Evolutionary conservation across 176 grass and related monocot species (phyloP), one percentile per base, ranked within the genome.

Genomic region (Eragrostis nindensis): DNA sequence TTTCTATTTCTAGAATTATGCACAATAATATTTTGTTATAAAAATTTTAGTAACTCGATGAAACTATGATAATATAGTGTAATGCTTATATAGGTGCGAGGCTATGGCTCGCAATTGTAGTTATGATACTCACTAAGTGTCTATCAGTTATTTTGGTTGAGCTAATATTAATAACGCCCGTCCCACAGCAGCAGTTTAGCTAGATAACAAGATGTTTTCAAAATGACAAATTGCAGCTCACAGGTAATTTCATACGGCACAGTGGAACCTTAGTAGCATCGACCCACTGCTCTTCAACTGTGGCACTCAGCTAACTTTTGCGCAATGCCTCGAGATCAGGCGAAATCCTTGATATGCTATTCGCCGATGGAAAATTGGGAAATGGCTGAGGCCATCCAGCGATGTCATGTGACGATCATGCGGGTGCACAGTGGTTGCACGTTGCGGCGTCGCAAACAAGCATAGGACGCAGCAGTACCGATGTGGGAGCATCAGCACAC

Each of bases 381-480:
- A 77, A 71, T 45, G 14, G 6, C 8, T 49, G 17, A 18, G 39
- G 19, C 24, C 26, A 11, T 82, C 0, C 18, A 11, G 25, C 36
- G 25, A 16, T 40, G 13, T 50, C 77, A 86, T 81, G 70, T 29
- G 70, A 60, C 62, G 77, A n/a, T 22, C 62, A 50, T 68, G 8
- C 29, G 27, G 42, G 27, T 4, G 4, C 77, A 60, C 19, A 38
- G 42, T 80, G 32, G 30, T 16, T 66, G 6, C 74, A 84, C 65
- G 42, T 70, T 84, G 52, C 3, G 40, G 21, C 41, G 50, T 75
- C 57, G 48, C 17, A 11, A 68, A 68, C 18, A n/a, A 79, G 49
- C 74, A 49, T 79, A 62, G 8, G 48, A 79, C 62, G 21, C 62
- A 69, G 53, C 64, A 45, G 62, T 68, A 40, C 40, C 69, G 25